A percentile compares a stretch with the other conserved stretches of the same genome.
Conservation (phyloP, 352 stramenopile species). For the Ophiocytium majus region DNA sequence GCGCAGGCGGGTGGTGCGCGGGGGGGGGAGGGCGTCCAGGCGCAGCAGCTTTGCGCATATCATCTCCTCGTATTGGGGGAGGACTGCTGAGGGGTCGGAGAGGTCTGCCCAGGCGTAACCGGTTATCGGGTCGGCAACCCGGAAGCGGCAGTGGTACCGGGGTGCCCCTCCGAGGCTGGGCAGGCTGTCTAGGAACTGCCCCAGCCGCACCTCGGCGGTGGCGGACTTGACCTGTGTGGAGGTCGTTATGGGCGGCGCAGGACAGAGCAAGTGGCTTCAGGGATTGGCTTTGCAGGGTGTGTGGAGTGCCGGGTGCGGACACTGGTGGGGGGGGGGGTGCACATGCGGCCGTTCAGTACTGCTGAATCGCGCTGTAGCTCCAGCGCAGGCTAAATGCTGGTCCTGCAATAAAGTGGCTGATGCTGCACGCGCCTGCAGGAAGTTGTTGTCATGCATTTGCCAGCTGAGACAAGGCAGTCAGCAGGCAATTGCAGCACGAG, state of each 20-base stretch:
- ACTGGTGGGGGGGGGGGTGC: too few species aligned
- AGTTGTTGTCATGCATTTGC: too few species aligned
- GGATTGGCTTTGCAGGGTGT: too few species aligned
- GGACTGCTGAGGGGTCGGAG: slow-evolving; percentile 35
- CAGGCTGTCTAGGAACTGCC: slow-evolving; percentile 44
- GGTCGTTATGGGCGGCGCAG: neutral
- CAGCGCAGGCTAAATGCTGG: too few species aligned
- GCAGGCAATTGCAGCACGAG: too few species aligned
- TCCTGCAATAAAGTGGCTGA: too few species aligned
- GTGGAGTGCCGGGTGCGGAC: too few species aligned
- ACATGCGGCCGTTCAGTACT: too few species aligned
- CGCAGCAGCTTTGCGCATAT: slow-evolving; percentile 53
- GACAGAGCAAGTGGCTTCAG: too few species aligned
- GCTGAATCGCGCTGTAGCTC: too few species aligned
- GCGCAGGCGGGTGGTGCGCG: slow-evolving; percentile 37
- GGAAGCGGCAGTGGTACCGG: slow-evolving; percentile 47
- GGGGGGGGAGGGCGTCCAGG: slow-evolving; percentile 33
- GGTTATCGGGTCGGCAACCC: slow-evolving; percentile 33
- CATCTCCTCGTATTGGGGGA: slow-evolving; percentile 47
- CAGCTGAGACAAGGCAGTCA: too few species aligned
- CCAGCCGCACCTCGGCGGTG: slow-evolving; percentile 31
- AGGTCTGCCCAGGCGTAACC: slow-evolving; percentile 49
- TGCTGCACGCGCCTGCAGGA: too few species aligned
- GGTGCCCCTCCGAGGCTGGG: slow-evolving; percentile 4
- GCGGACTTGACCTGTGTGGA: slow-evolving; percentile 28